A percentile compares a stretch with the other conserved stretches of the same genome.
These are phyloP conservation scores for Lasiodiplodia sp. DNA, from an alignment of 2,329 filamentous ascomycete species.

Conservation along the genomic window DNA sequence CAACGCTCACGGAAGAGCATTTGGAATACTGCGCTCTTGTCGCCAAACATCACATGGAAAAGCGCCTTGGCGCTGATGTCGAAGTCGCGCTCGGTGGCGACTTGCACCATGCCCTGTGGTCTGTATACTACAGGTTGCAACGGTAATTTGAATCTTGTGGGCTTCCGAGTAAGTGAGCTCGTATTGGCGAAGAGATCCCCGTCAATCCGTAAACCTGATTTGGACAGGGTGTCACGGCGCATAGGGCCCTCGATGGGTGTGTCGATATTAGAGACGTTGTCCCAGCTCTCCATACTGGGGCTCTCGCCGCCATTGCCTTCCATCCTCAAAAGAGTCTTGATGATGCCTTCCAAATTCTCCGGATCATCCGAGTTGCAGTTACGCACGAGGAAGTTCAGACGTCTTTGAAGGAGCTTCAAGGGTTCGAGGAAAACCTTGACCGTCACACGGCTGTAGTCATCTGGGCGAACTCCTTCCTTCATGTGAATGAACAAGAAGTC, in stretches of 20 bases:
- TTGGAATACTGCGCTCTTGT: conserved; percentile 94
- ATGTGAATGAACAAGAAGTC: conserved; percentile 91
- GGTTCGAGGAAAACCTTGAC: conserved; percentile 95
- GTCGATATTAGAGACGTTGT: conserved; percentile 70
- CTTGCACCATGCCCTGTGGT: conserved; percentile 79
- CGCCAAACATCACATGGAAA: conserved; percentile 95
- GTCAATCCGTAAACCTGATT: conserved; percentile 67
- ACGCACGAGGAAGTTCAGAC: conserved; percentile 85
- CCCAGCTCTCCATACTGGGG: conserved; percentile 88
- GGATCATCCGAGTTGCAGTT: conserved; percentile 77
- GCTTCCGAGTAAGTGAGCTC: conserved; percentile 48
- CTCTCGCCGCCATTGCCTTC: conserved; percentile 70
- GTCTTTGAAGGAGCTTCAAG: conserved; percentile 78
- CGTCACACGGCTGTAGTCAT: conserved; percentile 75
- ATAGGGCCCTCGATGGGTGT: conserved; percentile 63
- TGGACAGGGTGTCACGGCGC: conserved; percentile 48
- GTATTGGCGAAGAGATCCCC: conserved; percentile 63
- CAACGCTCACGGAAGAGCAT: conserved; percentile 78
- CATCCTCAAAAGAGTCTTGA: conserved; percentile 76
- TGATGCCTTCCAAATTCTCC: conserved; percentile 71
- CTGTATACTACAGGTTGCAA: conserved; percentile 82
- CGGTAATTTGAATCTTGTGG: conserved; percentile 81
- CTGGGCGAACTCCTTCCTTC: conserved; percentile 65
- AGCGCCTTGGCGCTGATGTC: conserved; percentile 92
- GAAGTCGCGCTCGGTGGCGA: conserved; percentile 81